A percentile compares a stretch with the other conserved stretches of the same genome.
Conservation (phyloP, 306 rosid species). For the Cicer bijugum region DNA sequence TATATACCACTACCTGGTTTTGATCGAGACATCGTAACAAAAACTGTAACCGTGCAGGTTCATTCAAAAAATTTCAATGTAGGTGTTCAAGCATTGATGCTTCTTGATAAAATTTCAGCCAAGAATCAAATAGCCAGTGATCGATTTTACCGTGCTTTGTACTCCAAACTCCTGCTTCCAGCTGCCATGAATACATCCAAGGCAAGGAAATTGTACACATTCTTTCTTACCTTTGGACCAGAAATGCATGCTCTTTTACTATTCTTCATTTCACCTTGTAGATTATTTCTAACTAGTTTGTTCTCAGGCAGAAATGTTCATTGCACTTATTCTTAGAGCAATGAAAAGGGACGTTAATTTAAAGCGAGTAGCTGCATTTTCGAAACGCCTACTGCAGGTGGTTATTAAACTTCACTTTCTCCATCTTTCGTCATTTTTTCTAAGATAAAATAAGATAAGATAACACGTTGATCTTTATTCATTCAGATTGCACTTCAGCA, state of each 20-base stretch:
- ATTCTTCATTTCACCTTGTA: not conserved
- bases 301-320: conserved; percentile 88
- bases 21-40: conserved; percentile 39
- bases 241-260: not conserved
- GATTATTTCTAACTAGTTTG: conserved; percentile 11
- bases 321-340: conserved; percentile 86
- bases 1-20: conserved; percentile 11
- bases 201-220: conserved; percentile 50
- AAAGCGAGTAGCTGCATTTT: conserved; percentile 88
- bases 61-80: conserved; percentile 92
- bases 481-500: conserved; percentile 92
- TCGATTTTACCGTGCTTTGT: conserved; percentile 89
- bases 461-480: conserved; percentile 24
- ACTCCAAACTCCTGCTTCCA: conserved; percentile 86
- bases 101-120: conserved; percentile 92
- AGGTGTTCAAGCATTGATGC: conserved; percentile 93
- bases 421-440: not conserved
- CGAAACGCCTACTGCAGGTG: conserved; percentile 90
- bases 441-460: not conserved
- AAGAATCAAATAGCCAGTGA: conserved; percentile 92
- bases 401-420: conserved; percentile 26
- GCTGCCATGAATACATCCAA: conserved; percentile 91
- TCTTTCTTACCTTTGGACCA: not conserved
- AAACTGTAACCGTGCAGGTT: conserved; percentile 63
- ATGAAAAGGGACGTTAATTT: conserved; percentile 89